These are phyloP conservation scores for Pyrenophora tritici-repentis DNA, from an alignment of 2,329 filamentous ascomycete species.

Conservation along the genomic window DNA sequence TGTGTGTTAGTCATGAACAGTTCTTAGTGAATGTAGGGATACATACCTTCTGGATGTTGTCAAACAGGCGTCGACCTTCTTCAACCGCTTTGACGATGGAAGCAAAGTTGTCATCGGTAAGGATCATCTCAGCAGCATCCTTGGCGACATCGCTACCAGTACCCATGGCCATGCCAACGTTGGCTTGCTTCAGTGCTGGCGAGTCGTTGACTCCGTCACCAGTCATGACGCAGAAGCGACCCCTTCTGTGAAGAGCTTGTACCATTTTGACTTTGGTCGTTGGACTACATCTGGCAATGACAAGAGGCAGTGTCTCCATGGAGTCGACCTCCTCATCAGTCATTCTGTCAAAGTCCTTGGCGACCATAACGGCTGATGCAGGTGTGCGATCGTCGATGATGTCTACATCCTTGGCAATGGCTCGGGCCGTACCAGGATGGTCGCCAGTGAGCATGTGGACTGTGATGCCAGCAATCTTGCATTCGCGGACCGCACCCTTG, in stretches of 20 bases:
- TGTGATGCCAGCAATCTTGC: slow-evolving; percentile 54
- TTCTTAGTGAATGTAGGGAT: neutral
- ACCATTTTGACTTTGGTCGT: slow-evolving; percentile 56
- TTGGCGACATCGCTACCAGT: slow-evolving; percentile 49
- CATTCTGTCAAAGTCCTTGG: slow-evolving; percentile 52
- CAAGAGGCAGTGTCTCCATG: slow-evolving; percentile 50
- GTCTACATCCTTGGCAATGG: slow-evolving; percentile 55
- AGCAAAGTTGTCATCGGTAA: slow-evolving; percentile 51
- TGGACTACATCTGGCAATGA: slow-evolving; percentile 54
- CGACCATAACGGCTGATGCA: slow-evolving; percentile 48
- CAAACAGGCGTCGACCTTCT: slow-evolving; percentile 49
- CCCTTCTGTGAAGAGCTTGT: slow-evolving; percentile 46
- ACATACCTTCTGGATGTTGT: slow-evolving; percentile 49
- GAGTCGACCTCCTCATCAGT: slow-evolving; percentile 51
- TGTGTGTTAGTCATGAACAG: neutral
- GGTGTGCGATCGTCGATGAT: slow-evolving; percentile 44
- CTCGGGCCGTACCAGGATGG: slow-evolving; percentile 52
- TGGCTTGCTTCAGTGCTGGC: slow-evolving; percentile 48
- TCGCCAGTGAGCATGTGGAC: slow-evolving; percentile 58
- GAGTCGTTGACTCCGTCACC: slow-evolving; percentile 51
- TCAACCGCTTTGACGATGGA: slow-evolving; percentile 50
- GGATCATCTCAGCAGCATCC: slow-evolving; percentile 49
- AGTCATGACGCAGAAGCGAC: slow-evolving; percentile 51
- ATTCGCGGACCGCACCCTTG: slow-evolving; percentile 57
- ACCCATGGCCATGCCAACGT: slow-evolving; percentile 52